These are phyloP conservation scores for Termitomyces sp. DNA, from an alignment of 768 basidiomycete genomes.

Conservation along the genomic window DNA sequence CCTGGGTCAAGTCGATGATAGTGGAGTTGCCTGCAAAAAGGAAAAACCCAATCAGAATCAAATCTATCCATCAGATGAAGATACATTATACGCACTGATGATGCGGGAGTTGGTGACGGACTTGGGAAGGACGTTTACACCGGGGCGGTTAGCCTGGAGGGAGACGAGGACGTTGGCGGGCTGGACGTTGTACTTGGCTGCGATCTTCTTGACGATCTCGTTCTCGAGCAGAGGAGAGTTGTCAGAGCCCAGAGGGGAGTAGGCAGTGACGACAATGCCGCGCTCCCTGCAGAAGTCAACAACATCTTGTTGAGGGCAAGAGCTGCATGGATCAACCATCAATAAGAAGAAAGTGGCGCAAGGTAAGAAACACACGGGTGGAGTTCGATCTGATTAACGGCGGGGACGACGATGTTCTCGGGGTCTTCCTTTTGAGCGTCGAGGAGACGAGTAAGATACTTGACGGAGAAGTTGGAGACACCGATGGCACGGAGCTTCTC, in stretches of 20 bases:
- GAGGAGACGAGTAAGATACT: constrained; percentile 60
- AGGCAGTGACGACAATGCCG: constrained; percentile 72
- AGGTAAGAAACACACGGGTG: constrained; percentile 49
- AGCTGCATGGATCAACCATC: constrained; percentile 24
- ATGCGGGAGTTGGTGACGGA: constrained; percentile 72
- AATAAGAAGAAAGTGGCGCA: not conserved
- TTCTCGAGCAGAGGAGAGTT: constrained; percentile 65
- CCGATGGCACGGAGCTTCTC: constrained; percentile 79
- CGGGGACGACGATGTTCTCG: constrained; percentile 58
- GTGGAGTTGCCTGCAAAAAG: constrained; percentile 46
- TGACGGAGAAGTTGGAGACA: constrained; percentile 69
- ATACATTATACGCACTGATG: constrained; percentile 30
- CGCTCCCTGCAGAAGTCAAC: constrained; percentile 56
- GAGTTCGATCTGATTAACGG: constrained; percentile 77
- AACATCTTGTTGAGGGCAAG: constrained; percentile 65
- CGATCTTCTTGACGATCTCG: constrained; percentile 56
- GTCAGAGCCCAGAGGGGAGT: constrained; percentile 76
- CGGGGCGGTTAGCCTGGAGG: constrained; percentile 65
- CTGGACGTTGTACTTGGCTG: constrained; percentile 52
- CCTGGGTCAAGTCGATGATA: constrained; percentile 57
- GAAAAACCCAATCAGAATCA: not conserved
- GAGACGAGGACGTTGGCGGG: constrained; percentile 71
- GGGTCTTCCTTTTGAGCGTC: constrained; percentile 17
- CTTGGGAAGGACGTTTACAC: constrained; percentile 68
- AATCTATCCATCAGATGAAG: not conserved